phyloP scores from a whole-genome alignment of 176 grass and related monocot genomes.

The Raddia distichophylla region DNA sequence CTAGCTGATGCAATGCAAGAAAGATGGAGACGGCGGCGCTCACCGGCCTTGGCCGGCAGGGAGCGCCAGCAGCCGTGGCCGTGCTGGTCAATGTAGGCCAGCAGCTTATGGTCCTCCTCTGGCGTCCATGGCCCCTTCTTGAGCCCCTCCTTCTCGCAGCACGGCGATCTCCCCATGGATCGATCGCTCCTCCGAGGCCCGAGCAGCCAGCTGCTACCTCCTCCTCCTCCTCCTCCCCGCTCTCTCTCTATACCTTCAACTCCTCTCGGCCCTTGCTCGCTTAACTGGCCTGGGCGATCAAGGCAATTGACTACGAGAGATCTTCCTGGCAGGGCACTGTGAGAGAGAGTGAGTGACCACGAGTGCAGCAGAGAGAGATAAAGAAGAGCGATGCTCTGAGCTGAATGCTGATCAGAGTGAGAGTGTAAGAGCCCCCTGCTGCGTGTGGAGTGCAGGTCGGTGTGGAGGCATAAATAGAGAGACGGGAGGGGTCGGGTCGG shows the following conservation, averaged over 20 bases:
- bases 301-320: conserved; percentile 44
- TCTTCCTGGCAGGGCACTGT: conserved; percentile 35
- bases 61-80: conserved; percentile 82
- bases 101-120: conserved; percentile 97
- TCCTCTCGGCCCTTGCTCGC: not conserved
- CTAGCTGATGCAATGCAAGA: too few species aligned
- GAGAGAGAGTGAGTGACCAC: not conserved
- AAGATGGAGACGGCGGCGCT: not conserved
- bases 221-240: not conserved
- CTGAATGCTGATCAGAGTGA: too few species aligned
- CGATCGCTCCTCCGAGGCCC: conserved; percentile 58
- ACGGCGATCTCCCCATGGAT: conserved; percentile 92
- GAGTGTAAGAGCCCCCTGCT: not conserved
- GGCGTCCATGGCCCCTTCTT: conserved; percentile 96
- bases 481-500: not conserved
- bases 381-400: not conserved
- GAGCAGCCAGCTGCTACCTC: not conserved
- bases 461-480: conserved; percentile 59
- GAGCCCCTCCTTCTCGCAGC: conserved; percentile 91
- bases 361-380: not conserved
- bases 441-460: conserved; percentile 34
- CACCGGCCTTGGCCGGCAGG: conserved; percentile 58
- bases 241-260: not conserved
- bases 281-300: conserved; percentile 27
- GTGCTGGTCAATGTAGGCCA: conserved; percentile 89